Base-by-base conservation (phyloP, 1,284 basidiomycete species). In the Tremellales sp. region DNA sequence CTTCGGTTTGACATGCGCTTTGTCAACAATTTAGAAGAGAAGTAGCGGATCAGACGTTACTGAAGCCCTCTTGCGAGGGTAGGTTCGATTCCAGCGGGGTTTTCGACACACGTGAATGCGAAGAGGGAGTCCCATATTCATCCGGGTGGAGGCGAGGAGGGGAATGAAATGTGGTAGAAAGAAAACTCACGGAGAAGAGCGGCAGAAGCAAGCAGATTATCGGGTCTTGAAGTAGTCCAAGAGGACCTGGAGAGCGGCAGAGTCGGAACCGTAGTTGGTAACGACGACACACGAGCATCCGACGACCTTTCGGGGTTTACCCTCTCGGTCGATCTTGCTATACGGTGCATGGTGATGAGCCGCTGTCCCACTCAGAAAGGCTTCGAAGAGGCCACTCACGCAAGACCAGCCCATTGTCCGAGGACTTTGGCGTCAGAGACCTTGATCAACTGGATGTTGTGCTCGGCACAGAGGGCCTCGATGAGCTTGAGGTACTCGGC, bases 401-500 rank as follows among this genome's bases (percentile, higher is more conserved):
- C 97, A 57, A 98, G 83, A 75, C 94, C 94, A 66, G 91, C 92
- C 94, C 94, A 97, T 68, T 87, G 89, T 50, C 93, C 94, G 67
- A 98, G 85, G 62, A 94, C 84, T 80, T 98, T 98, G 71, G 90
- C 87, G 77, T 97, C 94, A 45, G 78, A 78, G 69, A 98, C 91
- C 79, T 97, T 97, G 86, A 97, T 97, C 61, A 97, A 79, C 81
- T 94, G 92, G 78, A 97, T 97, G 77, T 92, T 92, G 84, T 97
- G 90, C 80, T 97, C 93, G 62, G 90, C 89, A 76, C 94, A 97
- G 71, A 97, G 89, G 45, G 93, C 94, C 79, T 97, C 93, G 64
- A 97, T 95, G 79, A 98, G 89, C 81, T 97, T 97, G 82, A 97
- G 87, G 83, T 98, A 97, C 78, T 97, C 94, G 65, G 92, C 89